Percentiles rank a stretch among this genome's conserved stretches.
Conservation (phyloP, 2,329 filamentous ascomycete genomes). For the Aspergillus unguis region DNA sequence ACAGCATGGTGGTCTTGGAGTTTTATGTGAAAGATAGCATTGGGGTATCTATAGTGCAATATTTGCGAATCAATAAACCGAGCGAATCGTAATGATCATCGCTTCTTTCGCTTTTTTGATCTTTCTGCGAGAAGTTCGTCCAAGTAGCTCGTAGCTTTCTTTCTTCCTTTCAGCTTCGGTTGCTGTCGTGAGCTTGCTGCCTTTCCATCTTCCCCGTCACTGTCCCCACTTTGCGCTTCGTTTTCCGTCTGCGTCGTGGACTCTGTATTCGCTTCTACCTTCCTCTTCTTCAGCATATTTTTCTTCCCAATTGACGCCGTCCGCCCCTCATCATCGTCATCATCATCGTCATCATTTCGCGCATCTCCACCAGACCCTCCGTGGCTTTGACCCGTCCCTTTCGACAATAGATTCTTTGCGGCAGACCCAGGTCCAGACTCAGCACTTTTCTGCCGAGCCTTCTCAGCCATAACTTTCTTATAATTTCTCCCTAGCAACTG, state of each 20-base stretch:
- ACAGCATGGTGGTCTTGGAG: constrained; percentile 3
- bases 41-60: constrained; percentile 13
- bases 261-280: constrained; percentile 3
- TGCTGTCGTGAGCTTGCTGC: constrained; percentile 12
- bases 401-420: neutral
- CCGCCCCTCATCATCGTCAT: constrained; percentile 43
- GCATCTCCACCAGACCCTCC: neutral
- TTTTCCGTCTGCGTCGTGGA: neutral
- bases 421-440: neutral
- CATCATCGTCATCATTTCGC: constrained; percentile 25
- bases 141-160: constrained; percentile 49
- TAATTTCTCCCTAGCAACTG: constrained; percentile 46
- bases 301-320: constrained; percentile 37
- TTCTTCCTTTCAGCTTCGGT: constrained; percentile 28
- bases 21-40: neutral
- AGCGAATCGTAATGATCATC: constrained; percentile 7
- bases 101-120: constrained; percentile 49
- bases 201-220: constrained; percentile 8
- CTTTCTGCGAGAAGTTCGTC: constrained; percentile 51
- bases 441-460: constrained; percentile 35
- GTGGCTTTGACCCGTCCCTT: neutral
- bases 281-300: constrained; percentile 14
- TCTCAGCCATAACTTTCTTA: constrained; percentile 40
- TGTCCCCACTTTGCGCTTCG: neutral
- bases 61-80: constrained; percentile 1